Evolutionary conservation across 768 basidiomycete species (phyloP).

Genomic region (Suillus weaverae): DNA sequence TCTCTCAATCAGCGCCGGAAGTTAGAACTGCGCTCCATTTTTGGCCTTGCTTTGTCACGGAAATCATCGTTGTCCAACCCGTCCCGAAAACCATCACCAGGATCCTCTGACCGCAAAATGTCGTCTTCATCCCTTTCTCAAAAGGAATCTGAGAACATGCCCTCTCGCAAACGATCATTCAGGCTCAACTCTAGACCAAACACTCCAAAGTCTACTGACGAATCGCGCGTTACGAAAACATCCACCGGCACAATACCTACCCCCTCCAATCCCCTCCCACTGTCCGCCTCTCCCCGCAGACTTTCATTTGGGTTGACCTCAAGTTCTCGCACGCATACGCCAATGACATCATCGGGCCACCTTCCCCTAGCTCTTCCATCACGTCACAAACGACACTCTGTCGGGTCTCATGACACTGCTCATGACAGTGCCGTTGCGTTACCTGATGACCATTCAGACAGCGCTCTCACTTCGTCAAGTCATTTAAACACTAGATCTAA

Average conservation of each 20-base stretch:
- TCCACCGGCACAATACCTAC: constrained; percentile 24
- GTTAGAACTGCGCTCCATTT: constrained; percentile 22
- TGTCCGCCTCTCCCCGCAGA: constrained; percentile 35
- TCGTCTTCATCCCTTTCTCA: constrained; percentile 27
- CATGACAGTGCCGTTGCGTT: constrained; percentile 36
- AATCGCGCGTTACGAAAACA: constrained; percentile 18
- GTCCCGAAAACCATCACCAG: constrained; percentile 16
- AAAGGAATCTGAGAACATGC: constrained; percentile 12
- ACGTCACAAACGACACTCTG: constrained; percentile 27
- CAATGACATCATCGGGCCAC: constrained; percentile 29
- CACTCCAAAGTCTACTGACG: constrained; percentile 30
- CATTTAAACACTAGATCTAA: background rate
- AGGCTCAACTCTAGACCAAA: constrained; percentile 30
- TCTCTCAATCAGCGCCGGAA: constrained; percentile 21
- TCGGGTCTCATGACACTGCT: constrained; percentile 30
- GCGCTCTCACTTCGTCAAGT: background rate
- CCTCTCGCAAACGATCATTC: constrained; percentile 33
- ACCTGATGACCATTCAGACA: constrained; percentile 22
- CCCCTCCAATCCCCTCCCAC: constrained; percentile 31
- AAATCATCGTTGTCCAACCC: constrained; percentile 25
- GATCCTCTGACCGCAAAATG: constrained; percentile 21
- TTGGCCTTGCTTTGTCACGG: constrained; percentile 31
- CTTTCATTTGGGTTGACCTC: constrained; percentile 31
- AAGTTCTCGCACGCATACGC: constrained; percentile 27
- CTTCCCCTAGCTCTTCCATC: constrained; percentile 26